Evolutionary conservation across 1,139 yeast species (phyloP).

Genomic region (Nematodospora anomalae): DNA sequence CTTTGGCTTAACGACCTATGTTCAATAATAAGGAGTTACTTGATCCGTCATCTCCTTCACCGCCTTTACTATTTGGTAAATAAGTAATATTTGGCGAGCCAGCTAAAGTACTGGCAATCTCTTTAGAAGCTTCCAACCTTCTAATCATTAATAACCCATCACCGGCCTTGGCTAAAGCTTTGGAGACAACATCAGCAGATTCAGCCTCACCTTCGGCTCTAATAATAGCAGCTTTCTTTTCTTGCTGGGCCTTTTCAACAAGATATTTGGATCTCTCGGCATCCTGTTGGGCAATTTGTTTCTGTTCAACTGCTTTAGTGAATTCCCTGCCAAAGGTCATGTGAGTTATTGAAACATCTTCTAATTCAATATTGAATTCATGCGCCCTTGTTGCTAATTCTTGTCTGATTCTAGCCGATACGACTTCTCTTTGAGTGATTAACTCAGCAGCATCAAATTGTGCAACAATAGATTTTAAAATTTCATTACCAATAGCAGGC

Average conservation of each 20-base stretch:
- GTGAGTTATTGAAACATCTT: constrained; percentile 97
- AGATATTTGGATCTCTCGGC: constrained; percentile 95
- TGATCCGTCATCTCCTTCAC: constrained; percentile 28
- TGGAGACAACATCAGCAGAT: constrained; percentile 93
- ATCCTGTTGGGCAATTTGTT: constrained; percentile 98
- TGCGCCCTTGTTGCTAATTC: constrained; percentile 82
- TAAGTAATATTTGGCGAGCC: constrained; percentile 86
- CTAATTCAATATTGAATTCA: constrained; percentile 88
- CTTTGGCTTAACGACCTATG: constrained; percentile 42
- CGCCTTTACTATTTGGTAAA: constrained; percentile 61
- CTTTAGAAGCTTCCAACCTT: constrained; percentile 95
- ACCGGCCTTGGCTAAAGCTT: constrained; percentile 91
- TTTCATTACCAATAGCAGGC: constrained; percentile 97
- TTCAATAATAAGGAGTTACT: constrained; percentile 43
- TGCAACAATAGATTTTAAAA: constrained; percentile 91
- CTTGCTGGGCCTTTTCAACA: constrained; percentile 97
- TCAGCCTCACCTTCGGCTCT: constrained; percentile 99
- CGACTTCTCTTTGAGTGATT: constrained; percentile 95
- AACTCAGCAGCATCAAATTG: constrained; percentile 98
- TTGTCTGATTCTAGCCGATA: constrained; percentile 83
- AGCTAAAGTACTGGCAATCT: constrained; percentile 87
- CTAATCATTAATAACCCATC: constrained; percentile 93
- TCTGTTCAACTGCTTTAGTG: constrained; percentile 98
- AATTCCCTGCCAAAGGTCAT: constrained; percentile 97
- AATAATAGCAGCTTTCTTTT: constrained; percentile 89